Base-by-base conservation (phyloP, 139 green algal genomes). In the Trebouxia sp. region DNA sequence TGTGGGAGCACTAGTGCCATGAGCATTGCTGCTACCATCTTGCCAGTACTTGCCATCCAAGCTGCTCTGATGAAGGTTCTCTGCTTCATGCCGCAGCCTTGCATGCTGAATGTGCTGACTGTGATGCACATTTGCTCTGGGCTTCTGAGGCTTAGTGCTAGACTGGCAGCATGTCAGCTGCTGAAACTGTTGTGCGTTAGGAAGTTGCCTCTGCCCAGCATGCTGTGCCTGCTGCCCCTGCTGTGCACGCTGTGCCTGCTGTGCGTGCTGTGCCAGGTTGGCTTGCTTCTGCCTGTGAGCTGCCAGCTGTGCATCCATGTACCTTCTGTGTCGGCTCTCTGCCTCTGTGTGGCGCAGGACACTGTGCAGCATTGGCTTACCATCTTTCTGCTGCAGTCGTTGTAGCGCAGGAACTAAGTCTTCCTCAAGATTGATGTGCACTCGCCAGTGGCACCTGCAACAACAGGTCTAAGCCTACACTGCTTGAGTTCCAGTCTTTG, bases 31-130 rank as follows among this genome's bases (percentile, higher is more conserved):
- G 41, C 28, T 38, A 24, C 22, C 41, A 38, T 20, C 39, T 39
- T 77, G 69, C 69, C 69, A 77, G 41, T 77, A 77, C 9, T n/a
- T 58, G 14, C 69, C 69, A 41, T 77, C 26, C 69, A 77, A 55
- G 69, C 69, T 77, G 42, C 8, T 51, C 11, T 77, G 42, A 9
- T 47, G 66, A 26, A 51, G 22, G 5, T 55, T 39, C 38, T 77
- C 69, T 56, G 69, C 42, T 39, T 58, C 69, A 37, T 55, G 41
- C 20, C 41, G 42, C 69, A 77, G 41, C 42, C 69, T 77, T 26
- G 69, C 8, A 26, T 51, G 41, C 37, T 77, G 41, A 38, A 10
- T 22, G 22, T 15, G 11, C 12, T 51, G 26, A 55, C 55, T 24
- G 11, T 26, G 32, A 76, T 22, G 42, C 28, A 35, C 20, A n/a